These are phyloP conservation scores for Pulicaria dysenterica DNA, from an alignment of 129 eudicot species.

Conservation along the genomic window DNA sequence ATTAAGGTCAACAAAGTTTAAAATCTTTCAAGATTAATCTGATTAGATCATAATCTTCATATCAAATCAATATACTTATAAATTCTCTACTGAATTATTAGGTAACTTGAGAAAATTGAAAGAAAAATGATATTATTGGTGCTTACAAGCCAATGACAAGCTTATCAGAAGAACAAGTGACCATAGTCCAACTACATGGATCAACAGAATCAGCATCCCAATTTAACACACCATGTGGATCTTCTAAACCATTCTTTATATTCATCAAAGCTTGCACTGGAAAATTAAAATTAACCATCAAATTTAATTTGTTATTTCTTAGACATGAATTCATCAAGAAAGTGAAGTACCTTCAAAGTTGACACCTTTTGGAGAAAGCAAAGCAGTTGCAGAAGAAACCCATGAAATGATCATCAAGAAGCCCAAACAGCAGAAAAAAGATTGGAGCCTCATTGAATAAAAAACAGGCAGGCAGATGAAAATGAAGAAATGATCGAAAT, in stretches of 20 bases:
- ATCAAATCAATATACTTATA: no score
- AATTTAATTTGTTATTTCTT: background rate
- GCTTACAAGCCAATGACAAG: constrained; percentile 74
- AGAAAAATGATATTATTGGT: background rate
- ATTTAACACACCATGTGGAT: constrained; percentile 67
- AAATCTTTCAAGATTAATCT: background rate
- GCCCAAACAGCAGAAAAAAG: constrained; percentile 39
- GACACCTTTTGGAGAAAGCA: constrained; percentile 90
- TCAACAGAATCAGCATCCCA: constrained; percentile 79
- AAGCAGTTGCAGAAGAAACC: constrained; percentile 43
- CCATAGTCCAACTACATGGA: constrained; percentile 87
- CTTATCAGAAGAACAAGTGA: constrained; percentile 64
- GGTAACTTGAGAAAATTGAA: no score
- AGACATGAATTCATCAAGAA: background rate
- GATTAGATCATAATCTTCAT: background rate
- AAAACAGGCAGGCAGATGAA: background rate
- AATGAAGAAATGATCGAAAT: background rate
- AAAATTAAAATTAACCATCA: constrained; percentile 3
- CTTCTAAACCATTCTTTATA: constrained; percentile 57
- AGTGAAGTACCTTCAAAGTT: constrained; percentile 70
- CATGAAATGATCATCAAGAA: constrained; percentile 48
- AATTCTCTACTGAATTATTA: no score
- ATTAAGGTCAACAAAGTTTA: background rate
- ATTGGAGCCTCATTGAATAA: constrained; percentile 36
- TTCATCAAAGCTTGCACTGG: constrained; percentile 89